Conservation (phyloP, 495 filamentous ascomycete genomes). For the Penicillium lividum region DNA sequence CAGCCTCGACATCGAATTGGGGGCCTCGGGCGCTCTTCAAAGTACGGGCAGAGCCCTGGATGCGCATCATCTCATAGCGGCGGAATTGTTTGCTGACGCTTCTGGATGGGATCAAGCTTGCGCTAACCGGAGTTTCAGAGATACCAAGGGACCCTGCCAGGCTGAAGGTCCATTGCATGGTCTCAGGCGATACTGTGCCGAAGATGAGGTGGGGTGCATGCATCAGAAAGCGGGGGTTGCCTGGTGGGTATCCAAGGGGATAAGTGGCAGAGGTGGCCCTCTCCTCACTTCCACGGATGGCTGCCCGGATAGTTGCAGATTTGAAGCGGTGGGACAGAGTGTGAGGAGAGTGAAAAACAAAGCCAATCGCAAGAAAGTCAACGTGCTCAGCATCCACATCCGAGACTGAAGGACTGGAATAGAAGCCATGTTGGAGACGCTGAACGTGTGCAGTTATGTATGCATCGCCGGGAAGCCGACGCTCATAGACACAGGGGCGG, state of each 20-base stretch:
- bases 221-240: conserved; percentile 47
- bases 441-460: conserved; percentile 53
- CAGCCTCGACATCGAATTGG: conserved; percentile 43
- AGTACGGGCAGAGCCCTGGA: conserved; percentile 52
- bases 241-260: conserved; percentile 16
- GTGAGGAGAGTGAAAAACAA: conserved; percentile 51
- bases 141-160: conserved; percentile 50
- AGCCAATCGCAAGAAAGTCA: conserved; percentile 52
- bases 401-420: conserved; percentile 41
- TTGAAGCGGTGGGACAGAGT: conserved; percentile 48
- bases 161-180: conserved; percentile 54
- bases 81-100: conserved; percentile 41
- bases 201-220: conserved; percentile 55
- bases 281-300: conserved; percentile 29
- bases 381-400: conserved; percentile 45
- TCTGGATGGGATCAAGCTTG: conserved; percentile 44
- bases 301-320: conserved; percentile 45
- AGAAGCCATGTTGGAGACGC: conserved; percentile 54
- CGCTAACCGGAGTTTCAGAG: conserved; percentile 45
- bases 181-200: conserved; percentile 53
- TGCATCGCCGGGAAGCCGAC: conserved; percentile 48
- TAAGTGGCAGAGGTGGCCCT: conserved; percentile 1
- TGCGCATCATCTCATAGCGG: conserved; percentile 56
- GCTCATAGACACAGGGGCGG: conserved; percentile 52
- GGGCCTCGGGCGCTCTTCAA: conserved; percentile 34